These are phyloP conservation scores for Skeletonema marinoi DNA, from an alignment of 108 stramenopile species.

Conservation along the genomic window DNA sequence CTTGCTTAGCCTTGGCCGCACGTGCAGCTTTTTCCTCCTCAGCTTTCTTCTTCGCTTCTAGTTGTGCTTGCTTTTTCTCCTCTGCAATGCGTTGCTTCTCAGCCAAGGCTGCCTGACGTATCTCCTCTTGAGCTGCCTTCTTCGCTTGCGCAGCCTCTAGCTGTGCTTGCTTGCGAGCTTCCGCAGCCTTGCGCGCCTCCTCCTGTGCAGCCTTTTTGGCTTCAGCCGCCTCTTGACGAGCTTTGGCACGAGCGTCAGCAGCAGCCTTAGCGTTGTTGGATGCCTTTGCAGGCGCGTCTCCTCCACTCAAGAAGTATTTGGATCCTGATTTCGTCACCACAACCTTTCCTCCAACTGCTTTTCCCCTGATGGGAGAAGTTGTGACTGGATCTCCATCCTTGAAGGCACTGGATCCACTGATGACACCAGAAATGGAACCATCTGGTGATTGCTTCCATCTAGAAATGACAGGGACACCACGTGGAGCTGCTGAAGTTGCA, in stretches of 20 bases:
- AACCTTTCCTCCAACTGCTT: slow-evolving; percentile 32
- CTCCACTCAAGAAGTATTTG: slow-evolving; percentile 51
- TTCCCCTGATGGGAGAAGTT: slow-evolving; percentile 48
- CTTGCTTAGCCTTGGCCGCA: slow-evolving; percentile 2
- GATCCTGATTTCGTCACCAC: slow-evolving; percentile 47
- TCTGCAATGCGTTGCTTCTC: no score
- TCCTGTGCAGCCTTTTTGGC: slow-evolving; percentile 19
- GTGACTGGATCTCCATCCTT: slow-evolving; percentile 50
- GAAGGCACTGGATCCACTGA: slow-evolving; percentile 38
- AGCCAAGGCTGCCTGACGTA: slow-evolving; percentile 21
- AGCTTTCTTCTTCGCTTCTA: slow-evolving; percentile 9
- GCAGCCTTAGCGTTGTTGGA: slow-evolving; percentile 18
- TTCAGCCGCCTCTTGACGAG: slow-evolving; percentile 1
- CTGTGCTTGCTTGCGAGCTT: slow-evolving; percentile 7
- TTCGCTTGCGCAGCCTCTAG: slow-evolving; percentile 8
- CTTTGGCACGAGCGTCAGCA: slow-evolving; percentile 15
- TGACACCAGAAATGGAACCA: slow-evolving; percentile 51
- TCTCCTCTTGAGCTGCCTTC: slow-evolving; percentile 8
- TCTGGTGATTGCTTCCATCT: slow-evolving; percentile 66
- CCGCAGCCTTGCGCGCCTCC: not conserved
- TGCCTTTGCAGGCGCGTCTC: slow-evolving; percentile 6
- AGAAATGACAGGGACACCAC: slow-evolving; percentile 41
- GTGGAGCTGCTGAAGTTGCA: slow-evolving; percentile 10
- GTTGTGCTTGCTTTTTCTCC: not conserved
- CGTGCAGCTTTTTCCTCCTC: slow-evolving; percentile 1